phyloP scores from a whole-genome alignment of 768 basidiomycete species.

The Tephrocybe sp. region DNA sequence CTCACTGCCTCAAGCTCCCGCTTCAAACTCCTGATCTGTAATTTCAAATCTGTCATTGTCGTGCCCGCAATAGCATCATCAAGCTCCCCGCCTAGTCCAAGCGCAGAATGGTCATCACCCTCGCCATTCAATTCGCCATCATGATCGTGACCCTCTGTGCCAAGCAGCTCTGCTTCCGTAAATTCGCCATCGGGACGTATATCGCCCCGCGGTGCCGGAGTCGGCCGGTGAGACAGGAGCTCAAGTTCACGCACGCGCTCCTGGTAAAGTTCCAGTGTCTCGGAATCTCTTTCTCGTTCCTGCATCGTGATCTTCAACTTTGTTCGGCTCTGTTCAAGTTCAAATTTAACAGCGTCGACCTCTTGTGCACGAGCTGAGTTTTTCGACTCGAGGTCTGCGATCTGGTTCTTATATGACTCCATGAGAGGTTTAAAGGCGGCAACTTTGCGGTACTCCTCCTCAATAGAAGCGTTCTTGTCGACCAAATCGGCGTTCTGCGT shows the following conservation, averaged over 20 bases:
- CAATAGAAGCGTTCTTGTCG: conserved; percentile 87
- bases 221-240: conserved; percentile 52
- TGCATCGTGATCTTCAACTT: conserved; percentile 65
- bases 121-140: conserved; percentile 16
- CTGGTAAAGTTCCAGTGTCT: conserved; percentile 85
- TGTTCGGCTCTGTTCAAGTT: conserved; percentile 71
- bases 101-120: conserved; percentile 38
- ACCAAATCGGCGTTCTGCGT: conserved; percentile 91
- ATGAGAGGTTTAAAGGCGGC: conserved; percentile 83
- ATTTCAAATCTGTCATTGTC: conserved; percentile 89
- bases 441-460: conserved; percentile 88
- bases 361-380: conserved; percentile 64
- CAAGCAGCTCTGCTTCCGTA: conserved; percentile 32
- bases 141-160: conserved; percentile 5
- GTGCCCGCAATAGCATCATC: conserved; percentile 81
- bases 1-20: conserved; percentile 75
- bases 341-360: conserved; percentile 66
- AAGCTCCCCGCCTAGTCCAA: conserved; percentile 81
- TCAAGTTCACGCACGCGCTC: conserved; percentile 90
- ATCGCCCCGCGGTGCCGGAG: conserved; percentile 25
- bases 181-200: conserved; percentile 15
- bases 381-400: conserved; percentile 77
- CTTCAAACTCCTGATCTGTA: conserved; percentile 79
- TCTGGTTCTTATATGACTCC: conserved; percentile 89
- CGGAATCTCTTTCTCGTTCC: conserved; percentile 75